Conservation (phyloP, 257 asterid species). For the Solanum tacnaense region DNA sequence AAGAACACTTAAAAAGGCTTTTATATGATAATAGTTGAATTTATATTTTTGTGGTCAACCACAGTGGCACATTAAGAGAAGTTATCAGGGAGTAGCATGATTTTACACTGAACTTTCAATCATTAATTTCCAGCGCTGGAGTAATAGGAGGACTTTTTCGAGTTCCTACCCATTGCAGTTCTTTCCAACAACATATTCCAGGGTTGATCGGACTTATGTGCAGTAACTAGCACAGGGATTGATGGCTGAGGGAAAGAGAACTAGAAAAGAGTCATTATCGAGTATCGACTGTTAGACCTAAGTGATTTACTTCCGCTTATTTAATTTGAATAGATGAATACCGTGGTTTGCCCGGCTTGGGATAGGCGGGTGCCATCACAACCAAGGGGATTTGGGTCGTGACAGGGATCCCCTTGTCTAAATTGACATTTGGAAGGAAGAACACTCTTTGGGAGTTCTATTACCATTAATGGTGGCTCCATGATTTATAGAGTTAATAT, state of each 20-base stretch:
- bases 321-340: not conserved
- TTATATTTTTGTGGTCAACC: not conserved
- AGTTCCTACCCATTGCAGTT: not conserved
- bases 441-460: not conserved
- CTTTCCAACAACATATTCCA: not conserved
- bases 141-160: not conserved
- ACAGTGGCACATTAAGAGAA: not conserved
- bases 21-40: not conserved
- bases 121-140: not conserved
- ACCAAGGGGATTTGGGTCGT: not conserved
- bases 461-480: not conserved
- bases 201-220: not conserved
- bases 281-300: not conserved
- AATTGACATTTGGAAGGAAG: not conserved
- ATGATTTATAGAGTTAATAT: too few relatives aligned
- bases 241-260: not conserved
- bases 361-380: not conserved
- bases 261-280: not conserved
- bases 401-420: not conserved
- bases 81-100: not conserved
- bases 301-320: not conserved
- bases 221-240: not conserved
- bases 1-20: not conserved
- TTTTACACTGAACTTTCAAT: not conserved
- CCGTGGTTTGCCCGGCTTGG: not conserved